Evolutionary conservation across 352 stramenopile genomes (phyloP).

Genomic region (Saprolegnia diclina): DNA sequence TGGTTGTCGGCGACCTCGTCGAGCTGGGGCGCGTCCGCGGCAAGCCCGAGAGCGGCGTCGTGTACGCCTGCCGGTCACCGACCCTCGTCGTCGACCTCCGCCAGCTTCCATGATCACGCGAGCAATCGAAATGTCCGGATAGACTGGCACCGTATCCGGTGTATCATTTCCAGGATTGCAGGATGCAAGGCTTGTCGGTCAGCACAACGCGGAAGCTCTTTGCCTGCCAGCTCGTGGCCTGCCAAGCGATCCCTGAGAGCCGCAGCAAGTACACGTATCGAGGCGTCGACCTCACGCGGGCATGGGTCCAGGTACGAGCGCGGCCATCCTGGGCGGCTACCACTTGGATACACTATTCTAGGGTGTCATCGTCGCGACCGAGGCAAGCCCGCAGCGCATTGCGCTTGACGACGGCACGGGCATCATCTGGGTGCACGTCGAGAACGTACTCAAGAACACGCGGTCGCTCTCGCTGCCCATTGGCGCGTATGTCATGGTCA

Average conservation of each 20-base stretch:
- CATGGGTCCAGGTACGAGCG: constrained; percentile 63
- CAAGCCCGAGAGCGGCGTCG: constrained; percentile 15
- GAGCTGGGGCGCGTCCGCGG: constrained; percentile 14
- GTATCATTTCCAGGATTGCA: not conserved
- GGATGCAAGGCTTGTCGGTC: constrained; percentile 4
- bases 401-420: constrained; percentile 73
- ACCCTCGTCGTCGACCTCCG: not conserved
- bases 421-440: constrained; percentile 49
- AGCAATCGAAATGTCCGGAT: not conserved
- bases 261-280: constrained; percentile 25
- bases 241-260: constrained; percentile 9
- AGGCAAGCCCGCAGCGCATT: constrained; percentile 37
- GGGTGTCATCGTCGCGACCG: constrained; percentile 48
- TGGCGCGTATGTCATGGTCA: constrained; percentile 64
- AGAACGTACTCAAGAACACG: constrained; percentile 57
- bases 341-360: constrained; percentile 20
- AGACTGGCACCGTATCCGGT: not conserved
- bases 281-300: constrained; percentile 54
- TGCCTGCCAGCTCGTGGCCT: constrained; percentile 7
- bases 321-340: not conserved
- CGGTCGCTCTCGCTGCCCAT: constrained; percentile 32
- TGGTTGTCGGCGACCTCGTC: constrained; percentile 9
- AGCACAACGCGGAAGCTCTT: constrained; percentile 27
- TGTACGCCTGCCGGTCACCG: constrained; percentile 1
- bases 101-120: not conserved